A percentile compares a stretch with the other conserved stretches of the same genome.
Conservation (phyloP, 495 filamentous ascomycete species). For the Jackrogersella multiformis region DNA sequence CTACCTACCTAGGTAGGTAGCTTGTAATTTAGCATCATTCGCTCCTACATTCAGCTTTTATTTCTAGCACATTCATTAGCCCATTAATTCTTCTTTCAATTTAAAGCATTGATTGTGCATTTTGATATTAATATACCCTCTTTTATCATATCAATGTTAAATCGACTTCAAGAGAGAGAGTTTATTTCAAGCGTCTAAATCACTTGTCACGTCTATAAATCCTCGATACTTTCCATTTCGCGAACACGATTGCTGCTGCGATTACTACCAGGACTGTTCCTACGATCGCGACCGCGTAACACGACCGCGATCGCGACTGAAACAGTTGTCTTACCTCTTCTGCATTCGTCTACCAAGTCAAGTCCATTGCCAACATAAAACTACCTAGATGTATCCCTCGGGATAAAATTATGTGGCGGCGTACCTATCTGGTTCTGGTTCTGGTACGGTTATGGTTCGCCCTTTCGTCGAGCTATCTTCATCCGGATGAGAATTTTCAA, state of each 20-base stretch:
- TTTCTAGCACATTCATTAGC: too few relatives aligned
- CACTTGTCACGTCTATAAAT: background rate
- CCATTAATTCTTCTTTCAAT: slow-evolving; percentile 8
- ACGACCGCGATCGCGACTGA: slow-evolving; percentile 3
- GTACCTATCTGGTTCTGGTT: slow-evolving; percentile 84
- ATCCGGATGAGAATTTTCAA: slow-evolving; percentile 98
- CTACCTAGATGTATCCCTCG: slow-evolving; percentile 28
- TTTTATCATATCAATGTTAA: slow-evolving; percentile 9
- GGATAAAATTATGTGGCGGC: slow-evolving; percentile 79
- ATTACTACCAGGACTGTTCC: slow-evolving; percentile 4
- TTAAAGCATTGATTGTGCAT: background rate
- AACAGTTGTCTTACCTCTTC: too few relatives aligned
- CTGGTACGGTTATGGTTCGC: slow-evolving; percentile 93
- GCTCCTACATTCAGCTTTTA: slow-evolving; percentile 21
- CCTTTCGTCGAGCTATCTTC: slow-evolving; percentile 92
- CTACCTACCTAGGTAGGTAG: too few relatives aligned
- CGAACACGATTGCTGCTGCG: background rate
- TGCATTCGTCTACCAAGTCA: background rate
- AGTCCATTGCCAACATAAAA: slow-evolving; percentile 10
- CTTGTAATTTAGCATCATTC: slow-evolving; percentile 27
- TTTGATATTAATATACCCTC: background rate
- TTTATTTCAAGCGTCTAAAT: background rate
- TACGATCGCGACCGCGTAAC: slow-evolving; percentile 10
- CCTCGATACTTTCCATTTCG: background rate
- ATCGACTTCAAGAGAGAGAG: slow-evolving; percentile 1